Conservation (phyloP, 164 flowering plant species). For the Chloranthus sessilifolius region DNA sequence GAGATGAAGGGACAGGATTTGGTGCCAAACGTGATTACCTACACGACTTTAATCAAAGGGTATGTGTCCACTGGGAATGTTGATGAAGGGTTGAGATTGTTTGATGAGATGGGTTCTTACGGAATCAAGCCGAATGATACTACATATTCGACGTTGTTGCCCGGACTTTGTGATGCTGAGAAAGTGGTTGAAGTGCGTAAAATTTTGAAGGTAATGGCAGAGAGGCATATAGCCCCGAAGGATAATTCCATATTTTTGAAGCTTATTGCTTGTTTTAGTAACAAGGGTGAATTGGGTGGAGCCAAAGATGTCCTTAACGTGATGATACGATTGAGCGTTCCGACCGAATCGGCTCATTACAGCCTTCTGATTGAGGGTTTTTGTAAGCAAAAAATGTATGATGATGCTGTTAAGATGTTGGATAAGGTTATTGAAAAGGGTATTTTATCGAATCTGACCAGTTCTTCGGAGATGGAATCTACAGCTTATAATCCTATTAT, state of each 20-base stretch:
- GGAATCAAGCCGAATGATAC: constrained; percentile 63
- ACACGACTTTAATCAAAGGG: constrained; percentile 87
- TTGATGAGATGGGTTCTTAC: constrained; percentile 64
- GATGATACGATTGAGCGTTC: constrained; percentile 68
- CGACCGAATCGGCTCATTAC: constrained; percentile 82
- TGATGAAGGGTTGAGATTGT: constrained; percentile 66
- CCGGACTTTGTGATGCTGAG: constrained; percentile 75
- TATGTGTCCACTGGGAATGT: constrained; percentile 54
- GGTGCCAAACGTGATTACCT: constrained; percentile 65
- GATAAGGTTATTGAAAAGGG: constrained; percentile 78
- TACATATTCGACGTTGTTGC: constrained; percentile 70
- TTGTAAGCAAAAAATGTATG: constrained; percentile 59
- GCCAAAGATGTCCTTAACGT: constrained; percentile 72
- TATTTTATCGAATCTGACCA: constrained; percentile 48
- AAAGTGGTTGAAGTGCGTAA: constrained; percentile 63
- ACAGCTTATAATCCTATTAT: constrained; percentile 67
- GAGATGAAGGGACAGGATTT: constrained; percentile 74
- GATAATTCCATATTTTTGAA: constrained; percentile 65
- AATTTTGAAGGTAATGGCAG: constrained; percentile 66
- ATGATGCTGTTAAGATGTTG: constrained; percentile 55
- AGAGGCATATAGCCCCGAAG: constrained; percentile 50
- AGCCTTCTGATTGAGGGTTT: constrained; percentile 71
- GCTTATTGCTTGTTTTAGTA: constrained; percentile 55
- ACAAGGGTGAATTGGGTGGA: constrained; percentile 58
- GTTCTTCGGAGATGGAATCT: constrained; percentile 56